These are phyloP conservation scores for Epichloe sp. DNA, from an alignment of 2,329 filamentous ascomycete genomes.

Conservation along the genomic window DNA sequence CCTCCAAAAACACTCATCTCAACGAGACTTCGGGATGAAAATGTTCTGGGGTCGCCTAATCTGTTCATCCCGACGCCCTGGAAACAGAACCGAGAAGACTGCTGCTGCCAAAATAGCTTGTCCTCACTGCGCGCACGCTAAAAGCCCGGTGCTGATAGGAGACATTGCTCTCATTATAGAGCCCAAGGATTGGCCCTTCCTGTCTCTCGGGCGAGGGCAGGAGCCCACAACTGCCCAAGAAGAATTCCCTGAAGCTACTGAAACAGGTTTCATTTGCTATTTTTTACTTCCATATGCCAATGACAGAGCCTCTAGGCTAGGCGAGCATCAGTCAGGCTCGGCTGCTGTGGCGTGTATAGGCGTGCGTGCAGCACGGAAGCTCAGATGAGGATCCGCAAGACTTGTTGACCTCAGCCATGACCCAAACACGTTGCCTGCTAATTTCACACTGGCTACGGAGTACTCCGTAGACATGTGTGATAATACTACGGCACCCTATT, in stretches of 20 bases:
- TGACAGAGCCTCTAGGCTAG: not conserved
- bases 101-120: not conserved
- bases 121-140: not conserved
- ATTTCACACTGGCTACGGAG: not conserved
- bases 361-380: constrained; percentile 2
- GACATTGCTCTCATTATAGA: not conserved
- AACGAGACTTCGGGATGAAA: too few species aligned
- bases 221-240: not conserved
- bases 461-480: not conserved
- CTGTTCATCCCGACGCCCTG: too few species aligned
- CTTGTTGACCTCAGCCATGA: not conserved
- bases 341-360: not conserved
- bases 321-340: not conserved
- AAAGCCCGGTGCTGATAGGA: not conserved
- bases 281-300: not conserved
- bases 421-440: not conserved
- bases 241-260: not conserved
- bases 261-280: not conserved
- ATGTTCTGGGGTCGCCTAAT: too few species aligned
- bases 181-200: not conserved
- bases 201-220: not conserved
- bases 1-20: too few species aligned
- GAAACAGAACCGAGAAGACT: too few species aligned
- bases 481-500: not conserved
- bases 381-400: not conserved